Percentiles rank a stretch among this genome's conserved stretches.
phyloP scores from a whole-genome alignment of 805 yeast genomes.

The Saturnispora bothae region DNA sequence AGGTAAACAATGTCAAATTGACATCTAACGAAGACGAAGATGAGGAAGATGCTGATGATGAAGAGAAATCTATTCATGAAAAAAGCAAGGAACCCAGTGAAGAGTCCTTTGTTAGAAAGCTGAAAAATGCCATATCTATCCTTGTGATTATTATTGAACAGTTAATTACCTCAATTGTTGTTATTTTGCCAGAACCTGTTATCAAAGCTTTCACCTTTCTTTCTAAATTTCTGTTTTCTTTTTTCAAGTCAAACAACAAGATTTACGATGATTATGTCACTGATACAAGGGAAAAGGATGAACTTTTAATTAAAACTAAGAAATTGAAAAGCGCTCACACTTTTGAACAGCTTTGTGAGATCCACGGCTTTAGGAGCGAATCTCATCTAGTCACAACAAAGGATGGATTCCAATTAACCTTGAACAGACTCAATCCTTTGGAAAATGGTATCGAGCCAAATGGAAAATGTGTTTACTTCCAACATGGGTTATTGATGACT shows the following conservation, averaged over 20 bases:
- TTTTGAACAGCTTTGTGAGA: conserved; percentile 53
- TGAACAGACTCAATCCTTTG: conserved; percentile 52
- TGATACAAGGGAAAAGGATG: conserved; percentile 12
- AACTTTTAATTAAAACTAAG: conserved; percentile 20
- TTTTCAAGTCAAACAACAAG: conserved; percentile 16
- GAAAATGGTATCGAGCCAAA: conserved; percentile 23
- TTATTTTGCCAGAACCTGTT: conserved; percentile 19
- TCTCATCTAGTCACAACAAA: conserved; percentile 67
- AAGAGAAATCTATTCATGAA: not conserved
- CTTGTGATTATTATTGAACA: conserved; percentile 21
- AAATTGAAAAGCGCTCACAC: conserved; percentile 35
- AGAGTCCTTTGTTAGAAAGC: conserved; percentile 2
- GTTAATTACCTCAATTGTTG: conserved; percentile 18
- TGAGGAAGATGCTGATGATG: not conserved
- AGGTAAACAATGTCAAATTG: not conserved
- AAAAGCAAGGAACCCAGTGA: not conserved
- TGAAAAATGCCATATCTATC: conserved; percentile 18
- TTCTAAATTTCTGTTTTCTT: conserved; percentile 15
- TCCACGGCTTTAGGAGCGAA: conserved; percentile 64
- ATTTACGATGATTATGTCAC: conserved; percentile 18
- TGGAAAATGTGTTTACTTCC: conserved; percentile 62
- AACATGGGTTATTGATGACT: conserved; percentile 86
- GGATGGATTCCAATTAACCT: conserved; percentile 66
- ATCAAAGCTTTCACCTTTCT: conserved; percentile 18
- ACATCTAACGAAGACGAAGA: not conserved